Evolutionary conservation across 108 stramenopile species (phyloP), one percentile per base, ranked within the genome.

Genomic region (Aurantiochytrium sp.): DNA sequence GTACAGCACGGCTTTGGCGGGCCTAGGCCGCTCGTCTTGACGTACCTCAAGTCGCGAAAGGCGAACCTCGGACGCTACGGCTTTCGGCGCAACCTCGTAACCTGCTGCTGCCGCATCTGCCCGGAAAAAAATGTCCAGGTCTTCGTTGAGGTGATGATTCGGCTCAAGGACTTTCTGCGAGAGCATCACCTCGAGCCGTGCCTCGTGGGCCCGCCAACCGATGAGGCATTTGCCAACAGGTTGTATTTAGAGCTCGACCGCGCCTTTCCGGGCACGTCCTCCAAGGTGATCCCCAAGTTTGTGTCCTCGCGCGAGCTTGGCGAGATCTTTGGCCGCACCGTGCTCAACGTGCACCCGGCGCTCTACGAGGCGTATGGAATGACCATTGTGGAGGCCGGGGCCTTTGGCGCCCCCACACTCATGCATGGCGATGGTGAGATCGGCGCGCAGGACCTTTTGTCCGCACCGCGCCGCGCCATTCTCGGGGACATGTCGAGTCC

Each of bases 1-100:
- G 73, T 81, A 12, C 73, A 81, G 73, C 73, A 81, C 39, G 73
- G 73, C 39, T 81, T 81, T 3, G 73, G 73, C 24, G 73, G 73
- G 45, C 73, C 73, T n/a, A 12, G 73, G 2, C 73, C 73, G 12
- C 42, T 81, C 24, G 73, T 81, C 6, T n/a, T 81, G 19, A 48
- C 42, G 12, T 81, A 81, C 24, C 45, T 81, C 1, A 81, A 81
- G 45, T 27, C 39, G 24, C 73, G 45, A 6, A 65, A 34, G 19
- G 59, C 59, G 19, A 65, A 34, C 19, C 32, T 15, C 19, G 59
- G 59, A 17, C 73, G 45, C 24, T 48, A 81, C 27, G 42, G 73
- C 15, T 48, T 48, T 12, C 39, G 42, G 6, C 39, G 73, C n/a
- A 81, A 48, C 2, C 30, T 27, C 36, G 30, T 81, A 0, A 81